A percentile compares a stretch with the other conserved stretches of the same genome.
Conservation (phyloP, 2,329 filamentous ascomycete genomes). For the Waltergamsia citrina region DNA sequence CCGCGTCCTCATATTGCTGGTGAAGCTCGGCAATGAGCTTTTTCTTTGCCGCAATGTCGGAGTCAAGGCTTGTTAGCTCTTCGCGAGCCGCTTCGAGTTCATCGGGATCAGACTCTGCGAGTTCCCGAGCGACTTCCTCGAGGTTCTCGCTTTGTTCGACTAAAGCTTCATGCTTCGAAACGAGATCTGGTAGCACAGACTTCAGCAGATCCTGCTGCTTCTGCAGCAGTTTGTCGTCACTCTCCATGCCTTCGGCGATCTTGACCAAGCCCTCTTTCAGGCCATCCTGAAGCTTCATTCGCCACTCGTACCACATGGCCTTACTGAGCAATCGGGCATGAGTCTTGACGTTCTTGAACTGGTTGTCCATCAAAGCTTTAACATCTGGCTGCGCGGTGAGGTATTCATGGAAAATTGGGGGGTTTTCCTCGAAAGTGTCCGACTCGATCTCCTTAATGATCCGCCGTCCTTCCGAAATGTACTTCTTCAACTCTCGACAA, state of each 20-base stretch:
- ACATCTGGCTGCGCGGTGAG: constrained; percentile 76
- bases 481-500: constrained; percentile 91
- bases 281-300: constrained; percentile 74
- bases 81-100: constrained; percentile 68
- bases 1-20: constrained; percentile 56
- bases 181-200: constrained; percentile 55
- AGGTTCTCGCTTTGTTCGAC: constrained; percentile 56
- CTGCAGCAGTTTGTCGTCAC: constrained; percentile 57
- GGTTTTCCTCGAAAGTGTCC: constrained; percentile 84
- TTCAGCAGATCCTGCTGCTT: constrained; percentile 62
- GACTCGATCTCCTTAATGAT: constrained; percentile 87
- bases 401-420: constrained; percentile 85
- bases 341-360: constrained; percentile 96
- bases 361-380: constrained; percentile 82
- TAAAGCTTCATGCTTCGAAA: constrained; percentile 51
- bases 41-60: constrained; percentile 61
- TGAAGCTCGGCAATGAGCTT: constrained; percentile 57
- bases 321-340: constrained; percentile 86
- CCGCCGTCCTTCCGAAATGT: constrained; percentile 84
- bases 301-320: constrained; percentile 97
- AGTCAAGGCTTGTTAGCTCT: constrained; percentile 53
- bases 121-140: constrained; percentile 61
- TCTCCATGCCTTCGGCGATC: constrained; percentile 67
- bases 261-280: constrained; percentile 71
- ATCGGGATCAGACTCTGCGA: constrained; percentile 71